Percentiles rank a stretch among this genome's conserved stretches.
Evolutionary conservation across 306 rosid genomes (phyloP).

Genomic region (Quercus suber): DNA sequence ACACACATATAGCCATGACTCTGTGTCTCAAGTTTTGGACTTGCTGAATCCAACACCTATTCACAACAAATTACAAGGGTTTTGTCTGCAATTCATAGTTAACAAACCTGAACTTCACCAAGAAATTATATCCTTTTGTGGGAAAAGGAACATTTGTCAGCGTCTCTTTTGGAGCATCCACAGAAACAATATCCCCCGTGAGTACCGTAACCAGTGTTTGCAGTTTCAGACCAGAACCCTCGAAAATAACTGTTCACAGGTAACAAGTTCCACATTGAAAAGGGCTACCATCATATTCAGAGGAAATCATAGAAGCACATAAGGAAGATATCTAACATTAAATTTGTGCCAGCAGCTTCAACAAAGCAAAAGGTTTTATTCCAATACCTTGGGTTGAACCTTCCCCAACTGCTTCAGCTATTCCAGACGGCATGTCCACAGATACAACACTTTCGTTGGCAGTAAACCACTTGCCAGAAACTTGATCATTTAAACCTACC

Average conservation of each 20-base stretch:
- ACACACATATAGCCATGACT: too few species aligned
- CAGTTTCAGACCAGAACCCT: slow-evolving; percentile 56
- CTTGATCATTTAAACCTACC: slow-evolving; percentile 62
- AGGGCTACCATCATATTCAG: slow-evolving; percentile 8
- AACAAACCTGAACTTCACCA: slow-evolving; percentile 78
- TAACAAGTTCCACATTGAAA: slow-evolving; percentile 21
- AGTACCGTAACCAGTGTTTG: slow-evolving; percentile 61
- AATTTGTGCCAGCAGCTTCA: background rate
- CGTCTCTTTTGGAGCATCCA: slow-evolving; percentile 77
- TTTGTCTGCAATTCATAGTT: slow-evolving; percentile 13
- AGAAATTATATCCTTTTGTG: slow-evolving; percentile 79
- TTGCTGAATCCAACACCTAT: background rate
- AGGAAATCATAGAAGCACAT: slow-evolving; percentile 12
- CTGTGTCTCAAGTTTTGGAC: too few species aligned
- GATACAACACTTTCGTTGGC: slow-evolving; percentile 69
- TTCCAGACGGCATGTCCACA: slow-evolving; percentile 57
- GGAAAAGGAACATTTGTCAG: slow-evolving; percentile 86
- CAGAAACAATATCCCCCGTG: slow-evolving; percentile 49
- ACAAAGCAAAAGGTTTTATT: slow-evolving; percentile 11
- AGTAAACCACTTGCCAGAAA: slow-evolving; percentile 76
- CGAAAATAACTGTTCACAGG: slow-evolving; percentile 62
- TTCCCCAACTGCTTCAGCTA: slow-evolving; percentile 69
- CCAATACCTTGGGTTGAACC: slow-evolving; percentile 83
- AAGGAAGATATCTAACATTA: background rate
- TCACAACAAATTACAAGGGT: background rate